Base-by-base conservation (phyloP, 2,329 filamentous ascomycete genomes). In the Fusarium chaquense region DNA sequence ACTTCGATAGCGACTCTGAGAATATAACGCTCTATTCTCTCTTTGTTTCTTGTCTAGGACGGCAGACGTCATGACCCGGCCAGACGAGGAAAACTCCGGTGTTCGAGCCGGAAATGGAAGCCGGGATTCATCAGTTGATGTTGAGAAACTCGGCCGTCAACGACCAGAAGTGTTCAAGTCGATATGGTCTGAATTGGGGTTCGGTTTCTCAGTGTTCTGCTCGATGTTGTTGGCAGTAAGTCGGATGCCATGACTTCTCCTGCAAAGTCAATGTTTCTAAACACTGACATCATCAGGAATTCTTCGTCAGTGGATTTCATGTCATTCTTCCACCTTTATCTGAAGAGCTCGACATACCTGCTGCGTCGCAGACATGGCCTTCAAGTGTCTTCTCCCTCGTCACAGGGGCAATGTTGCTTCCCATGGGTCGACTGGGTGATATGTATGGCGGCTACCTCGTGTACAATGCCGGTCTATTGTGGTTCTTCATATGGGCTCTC, bases 401-500 rank as follows among this genome's bases (percentile, higher is more conserved):
- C 9, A 82, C 86, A 2, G 85, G 85, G 18, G 79, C 83, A 5
- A 83, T 89, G 8, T 84, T 93, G 3, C 87, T 93, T 59, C 84
- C 91, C 0, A 84, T 86, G 57, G 90, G 91, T 1, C 85, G 87
- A 5, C 75, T 89, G 3, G 85, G 85, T 51, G 89, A 91, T 75
- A 87, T 89, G 74, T 86, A 89, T 72, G 90, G 90, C 54, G 88
- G 87, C 4, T 89, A 86, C 62, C 73, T 82, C 20, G 82, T 91
- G 69, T 92, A 90, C 71, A 81, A 89, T 5, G 79, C 76, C 30
- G 90, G 90, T 5, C 81, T 89, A 30, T 67, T 81, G 41, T 92
- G 92, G 92, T 86, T 93, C 52, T 77, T 87, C 10, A 67, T 90
- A 38, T 94, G 91, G 87, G 89, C 87, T 12, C 79, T 94, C 55